Conservation (phyloP, 495 filamentous ascomycete species). For the Xylaria castorea region DNA sequence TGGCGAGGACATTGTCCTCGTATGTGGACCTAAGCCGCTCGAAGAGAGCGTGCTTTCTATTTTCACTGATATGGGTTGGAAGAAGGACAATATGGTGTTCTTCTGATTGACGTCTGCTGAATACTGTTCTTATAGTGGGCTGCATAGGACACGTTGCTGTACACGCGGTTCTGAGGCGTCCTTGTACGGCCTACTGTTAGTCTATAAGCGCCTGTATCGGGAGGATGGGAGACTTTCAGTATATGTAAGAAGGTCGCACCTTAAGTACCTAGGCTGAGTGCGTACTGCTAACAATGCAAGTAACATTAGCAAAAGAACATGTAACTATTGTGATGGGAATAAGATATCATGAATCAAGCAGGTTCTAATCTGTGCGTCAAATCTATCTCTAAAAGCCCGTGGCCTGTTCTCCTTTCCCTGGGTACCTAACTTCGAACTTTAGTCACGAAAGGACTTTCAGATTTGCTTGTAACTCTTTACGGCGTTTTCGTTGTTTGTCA, state of each 20-base stretch:
- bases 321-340: not conserved
- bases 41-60: constrained; percentile 71
- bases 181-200: no score
- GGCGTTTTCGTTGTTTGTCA: not conserved
- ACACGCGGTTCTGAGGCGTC: not conserved
- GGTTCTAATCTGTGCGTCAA: not conserved
- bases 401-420: not conserved
- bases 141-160: not conserved
- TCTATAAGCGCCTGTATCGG: not conserved
- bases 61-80: constrained; percentile 76
- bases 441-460: not conserved
- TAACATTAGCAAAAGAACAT: not conserved
- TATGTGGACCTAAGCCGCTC: constrained; percentile 84
- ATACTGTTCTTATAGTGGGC: not conserved
- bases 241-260: not conserved
- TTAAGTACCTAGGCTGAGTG: not conserved
- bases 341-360: not conserved
- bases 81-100: constrained; percentile 80
- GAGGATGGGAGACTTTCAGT: not conserved
- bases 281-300: not conserved
- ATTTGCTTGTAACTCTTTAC: not conserved
- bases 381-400: not conserved
- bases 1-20: constrained; percentile 68
- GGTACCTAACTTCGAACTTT: not conserved
- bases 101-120: constrained; percentile 60